Conservation (phyloP, 164 flowering plant genomes). For the Magnolia sinica region DNA sequence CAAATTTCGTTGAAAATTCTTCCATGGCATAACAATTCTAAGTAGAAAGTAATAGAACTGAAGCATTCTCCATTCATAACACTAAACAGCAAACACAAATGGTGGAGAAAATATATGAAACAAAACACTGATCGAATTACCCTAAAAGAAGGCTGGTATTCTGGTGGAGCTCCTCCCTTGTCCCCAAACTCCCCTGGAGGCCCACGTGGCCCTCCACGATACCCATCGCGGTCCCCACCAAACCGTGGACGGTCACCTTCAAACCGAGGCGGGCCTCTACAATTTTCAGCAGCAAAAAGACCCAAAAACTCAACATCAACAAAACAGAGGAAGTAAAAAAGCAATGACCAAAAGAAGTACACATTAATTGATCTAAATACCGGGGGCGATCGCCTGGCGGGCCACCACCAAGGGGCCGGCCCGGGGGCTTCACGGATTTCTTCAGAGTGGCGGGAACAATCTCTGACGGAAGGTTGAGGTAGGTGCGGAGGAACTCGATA, state of each 20-base stretch:
- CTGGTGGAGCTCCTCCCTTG: conserved; percentile 63
- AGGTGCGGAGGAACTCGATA: conserved; percentile 34
- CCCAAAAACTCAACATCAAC: neutral
- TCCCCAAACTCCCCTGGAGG: conserved; percentile 50
- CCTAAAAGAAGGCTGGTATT: conserved; percentile 56
- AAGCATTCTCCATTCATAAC: too few relatives aligned
- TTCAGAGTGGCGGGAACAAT: conserved; percentile 58
- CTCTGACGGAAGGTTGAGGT: conserved; percentile 42
- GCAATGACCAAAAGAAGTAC: too few relatives aligned
- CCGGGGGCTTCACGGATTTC: conserved; percentile 45
- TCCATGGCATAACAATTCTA: too few relatives aligned
- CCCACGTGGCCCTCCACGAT: conserved; percentile 52
- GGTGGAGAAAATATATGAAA: too few relatives aligned
- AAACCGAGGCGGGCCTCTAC: conserved; percentile 41
- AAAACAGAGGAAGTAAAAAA: neutral
- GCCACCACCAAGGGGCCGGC: conserved; percentile 45
- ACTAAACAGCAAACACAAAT: too few relatives aligned
- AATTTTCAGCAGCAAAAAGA: neutral
- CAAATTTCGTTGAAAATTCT: too few relatives aligned
- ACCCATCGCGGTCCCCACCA: conserved; percentile 45
- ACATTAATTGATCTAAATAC: conserved; percentile 28
- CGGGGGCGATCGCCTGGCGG: conserved; percentile 50
- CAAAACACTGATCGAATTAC: conserved; percentile 17
- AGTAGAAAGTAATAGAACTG: too few relatives aligned
- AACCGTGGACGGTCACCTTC: conserved; percentile 48